phyloP scores from a whole-genome alignment of 306 rosid species.

The Biancaea sappan region DNA sequence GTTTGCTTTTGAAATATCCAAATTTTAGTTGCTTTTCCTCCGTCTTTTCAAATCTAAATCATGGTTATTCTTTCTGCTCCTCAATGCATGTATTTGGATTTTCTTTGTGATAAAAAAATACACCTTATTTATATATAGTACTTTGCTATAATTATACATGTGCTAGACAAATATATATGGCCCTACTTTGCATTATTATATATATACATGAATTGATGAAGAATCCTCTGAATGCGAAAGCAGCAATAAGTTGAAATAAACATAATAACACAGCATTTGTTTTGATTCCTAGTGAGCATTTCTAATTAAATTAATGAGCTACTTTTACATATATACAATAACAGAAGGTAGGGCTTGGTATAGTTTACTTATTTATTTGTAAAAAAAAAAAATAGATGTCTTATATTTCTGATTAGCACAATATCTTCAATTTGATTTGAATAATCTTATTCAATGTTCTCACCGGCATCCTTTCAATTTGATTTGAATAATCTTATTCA shows the following conservation, averaged over 20 bases:
- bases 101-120: slow-evolving; percentile 13
- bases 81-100: slow-evolving; percentile 4
- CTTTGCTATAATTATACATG: slow-evolving; percentile 6
- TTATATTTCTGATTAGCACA: background rate
- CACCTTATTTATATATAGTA: background rate
- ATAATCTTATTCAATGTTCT: background rate
- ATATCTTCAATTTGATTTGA: slow-evolving; percentile 3
- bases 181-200: slow-evolving; percentile 30
- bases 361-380: background rate
- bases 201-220: background rate
- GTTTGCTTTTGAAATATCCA: slow-evolving; percentile 18
- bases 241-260: slow-evolving; percentile 3
- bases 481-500: background rate
- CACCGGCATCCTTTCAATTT: background rate
- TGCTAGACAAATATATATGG: slow-evolving; percentile 19
- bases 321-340: background rate
- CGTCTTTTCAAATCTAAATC: slow-evolving; percentile 6
- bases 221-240: slow-evolving; percentile 43
- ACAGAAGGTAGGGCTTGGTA: background rate
- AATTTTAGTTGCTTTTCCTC: slow-evolving; percentile 5
- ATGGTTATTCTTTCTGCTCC: background rate
- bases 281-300: slow-evolving; percentile 3
- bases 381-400: too few species aligned
- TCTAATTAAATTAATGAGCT: background rate
- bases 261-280: slow-evolving; percentile 6